Evolutionary conservation across 1,284 basidiomycete species (phyloP), one percentile per base, ranked within the genome.

Genomic region (Cutaneotrichosporon dermatis): DNA sequence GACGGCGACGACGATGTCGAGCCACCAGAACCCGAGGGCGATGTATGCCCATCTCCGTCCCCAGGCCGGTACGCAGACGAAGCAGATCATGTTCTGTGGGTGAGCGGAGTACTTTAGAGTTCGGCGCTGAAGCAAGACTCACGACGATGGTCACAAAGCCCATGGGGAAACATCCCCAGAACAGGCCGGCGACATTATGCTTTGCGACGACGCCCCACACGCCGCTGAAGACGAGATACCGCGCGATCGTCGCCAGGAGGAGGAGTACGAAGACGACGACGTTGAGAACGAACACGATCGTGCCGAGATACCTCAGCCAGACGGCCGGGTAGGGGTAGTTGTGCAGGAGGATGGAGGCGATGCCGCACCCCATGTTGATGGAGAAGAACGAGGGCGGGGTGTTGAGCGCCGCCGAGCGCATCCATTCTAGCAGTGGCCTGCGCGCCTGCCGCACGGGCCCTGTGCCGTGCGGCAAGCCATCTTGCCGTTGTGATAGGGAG

Each of bases 1-100:
- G 6, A 86, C 69, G 1, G 88, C 84, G 46, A 88, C 66, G 2
- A 80, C 75, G 1, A 84, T 80, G 64, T 88, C 83, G 40, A 86
- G 63, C 89, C 88, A 90, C 89, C 89, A 91, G 9, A 88, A 69
- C 1, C 71, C 82, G 84, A 88, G 88, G n/a, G 88, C 76, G 41
- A 84, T 76, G 57, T 82, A 84, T 0, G 86, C 76, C 71, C 88
- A 87, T 0, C 69, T 54, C 40, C 69, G 73, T 10, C 86, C 86
- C 40, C 84, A 80, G 0, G 69, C 68, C 0, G 74, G 70, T 1
- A 76, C 73, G 51, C 75, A 76, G 1, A 71, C 71, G 40, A 77
- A 67, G 0, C 73, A 85, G 55, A 86, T 71, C 79, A 81, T 80
- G 65, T 75, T 77, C 69, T 72, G 57, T 25, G 25, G 25, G 25